These are phyloP conservation scores for Alternaria viburni DNA, from an alignment of 2,329 filamentous ascomycete species.

Conservation along the genomic window DNA sequence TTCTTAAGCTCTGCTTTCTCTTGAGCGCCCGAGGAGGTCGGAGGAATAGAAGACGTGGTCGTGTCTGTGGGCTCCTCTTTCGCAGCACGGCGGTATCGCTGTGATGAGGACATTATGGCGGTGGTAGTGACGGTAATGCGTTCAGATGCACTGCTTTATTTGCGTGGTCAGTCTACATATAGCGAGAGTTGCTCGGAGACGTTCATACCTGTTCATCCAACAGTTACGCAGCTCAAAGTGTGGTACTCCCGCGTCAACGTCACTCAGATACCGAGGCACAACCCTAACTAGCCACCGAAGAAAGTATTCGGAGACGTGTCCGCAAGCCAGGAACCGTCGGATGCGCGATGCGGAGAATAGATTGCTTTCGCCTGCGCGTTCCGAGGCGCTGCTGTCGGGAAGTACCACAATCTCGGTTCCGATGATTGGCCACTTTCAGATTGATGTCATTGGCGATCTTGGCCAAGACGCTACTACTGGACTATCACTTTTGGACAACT, in stretches of 20 bases:
- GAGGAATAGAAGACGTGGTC: conserved; percentile 10
- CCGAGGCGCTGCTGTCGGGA: conserved; percentile 3
- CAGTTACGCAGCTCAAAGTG: background rate
- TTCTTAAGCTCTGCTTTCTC: conserved; percentile 36
- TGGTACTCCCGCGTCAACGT: background rate
- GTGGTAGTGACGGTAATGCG: background rate
- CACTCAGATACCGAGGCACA: background rate
- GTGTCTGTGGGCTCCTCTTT: conserved; percentile 11
- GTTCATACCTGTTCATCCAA: background rate
- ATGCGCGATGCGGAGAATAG: conserved; percentile 17
- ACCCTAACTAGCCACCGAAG: background rate
- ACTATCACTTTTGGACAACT: background rate
- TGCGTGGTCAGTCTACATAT: background rate
- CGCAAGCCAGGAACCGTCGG: background rate
- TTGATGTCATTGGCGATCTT: conserved; percentile 18
- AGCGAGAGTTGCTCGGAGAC: background rate
- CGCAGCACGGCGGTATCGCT: conserved; percentile 30
- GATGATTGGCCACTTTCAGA: conserved; percentile 20
- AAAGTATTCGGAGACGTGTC: conserved; percentile 14
- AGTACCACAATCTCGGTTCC: conserved; percentile 16
- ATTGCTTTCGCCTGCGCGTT: conserved; percentile 17
- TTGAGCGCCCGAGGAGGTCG: conserved; percentile 19
- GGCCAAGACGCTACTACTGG: background rate
- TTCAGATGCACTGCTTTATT: background rate
- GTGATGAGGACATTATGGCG: conserved; percentile 27